Conservation (phyloP, 1,284 basidiomycete genomes). For the Uromyces viciae-fabae region DNA sequence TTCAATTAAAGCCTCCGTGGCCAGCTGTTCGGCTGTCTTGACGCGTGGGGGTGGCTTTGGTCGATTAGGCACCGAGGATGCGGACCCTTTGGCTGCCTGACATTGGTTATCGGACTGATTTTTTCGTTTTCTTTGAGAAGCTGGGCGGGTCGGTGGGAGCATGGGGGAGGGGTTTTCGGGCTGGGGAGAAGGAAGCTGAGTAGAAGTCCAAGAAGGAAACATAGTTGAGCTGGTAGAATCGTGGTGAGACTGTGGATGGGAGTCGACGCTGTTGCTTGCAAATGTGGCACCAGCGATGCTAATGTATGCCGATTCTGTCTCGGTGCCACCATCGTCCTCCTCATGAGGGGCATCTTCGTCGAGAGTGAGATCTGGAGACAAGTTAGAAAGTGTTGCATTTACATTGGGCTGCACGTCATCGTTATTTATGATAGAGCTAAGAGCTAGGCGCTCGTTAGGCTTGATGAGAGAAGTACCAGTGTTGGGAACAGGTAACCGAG, state of each 20-base stretch:
- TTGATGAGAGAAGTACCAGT: neutral
- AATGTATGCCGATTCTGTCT: constrained; percentile 16
- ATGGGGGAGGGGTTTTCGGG: no score
- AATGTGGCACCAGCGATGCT: neutral
- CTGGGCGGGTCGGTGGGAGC: neutral
- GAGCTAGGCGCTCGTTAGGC: neutral
- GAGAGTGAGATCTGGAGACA: neutral
- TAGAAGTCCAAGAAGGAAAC: neutral
- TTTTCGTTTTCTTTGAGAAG: neutral
- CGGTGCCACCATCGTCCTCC: constrained; percentile 1
- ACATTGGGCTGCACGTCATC: neutral
- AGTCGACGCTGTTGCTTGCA: neutral
- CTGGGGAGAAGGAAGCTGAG: neutral
- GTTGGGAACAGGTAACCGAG: no score
- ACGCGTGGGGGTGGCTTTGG: neutral
- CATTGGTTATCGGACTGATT: neutral
- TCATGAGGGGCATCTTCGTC: constrained; percentile 33
- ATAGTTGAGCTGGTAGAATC: neutral
- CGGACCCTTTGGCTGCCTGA: neutral
- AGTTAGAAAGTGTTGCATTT: neutral
- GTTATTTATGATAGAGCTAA: neutral
- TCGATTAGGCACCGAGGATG: neutral
- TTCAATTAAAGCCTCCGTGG: constrained; percentile 32
- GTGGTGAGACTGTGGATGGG: neutral
- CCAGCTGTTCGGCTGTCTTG: constrained; percentile 35